phyloP scores from a whole-genome alignment of 352 stramenopile species.

The Phytophthora lateralis region DNA sequence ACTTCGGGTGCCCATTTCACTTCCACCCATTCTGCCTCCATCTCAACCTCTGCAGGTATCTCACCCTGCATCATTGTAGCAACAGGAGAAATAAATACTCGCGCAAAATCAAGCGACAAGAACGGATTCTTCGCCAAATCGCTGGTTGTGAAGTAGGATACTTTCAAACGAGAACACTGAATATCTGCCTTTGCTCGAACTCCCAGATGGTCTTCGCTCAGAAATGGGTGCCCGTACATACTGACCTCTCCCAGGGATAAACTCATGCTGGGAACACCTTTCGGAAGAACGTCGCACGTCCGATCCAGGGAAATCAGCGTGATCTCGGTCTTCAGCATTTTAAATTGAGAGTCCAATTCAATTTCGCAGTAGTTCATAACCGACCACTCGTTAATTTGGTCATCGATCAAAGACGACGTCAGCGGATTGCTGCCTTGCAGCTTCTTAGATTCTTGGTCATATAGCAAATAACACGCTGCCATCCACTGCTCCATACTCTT shows the following conservation, averaged over 20 bases:
- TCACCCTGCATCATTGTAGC: constrained; percentile 44
- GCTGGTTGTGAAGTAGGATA: constrained; percentile 38
- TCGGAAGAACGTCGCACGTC: constrained; percentile 49
- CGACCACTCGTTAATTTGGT: background rate
- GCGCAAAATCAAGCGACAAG: constrained; percentile 67
- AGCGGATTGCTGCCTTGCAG: background rate
- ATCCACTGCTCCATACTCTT: constrained; percentile 35
- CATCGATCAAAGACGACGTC: background rate
- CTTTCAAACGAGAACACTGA: constrained; percentile 61
- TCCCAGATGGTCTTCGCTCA: constrained; percentile 50
- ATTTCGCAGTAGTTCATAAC: constrained; percentile 30
- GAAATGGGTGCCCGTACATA: constrained; percentile 60
- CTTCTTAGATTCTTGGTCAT: constrained; percentile 5
- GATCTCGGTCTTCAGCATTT: constrained; percentile 54
- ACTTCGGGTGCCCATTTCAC: constrained; percentile 67
- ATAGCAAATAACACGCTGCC: constrained; percentile 17
- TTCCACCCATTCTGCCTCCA: constrained; percentile 83
- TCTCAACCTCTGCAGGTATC: constrained; percentile 57
- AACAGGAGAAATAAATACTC: constrained; percentile 63
- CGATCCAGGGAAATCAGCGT: constrained; percentile 37
- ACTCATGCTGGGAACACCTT: constrained; percentile 51
- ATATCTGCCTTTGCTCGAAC: constrained; percentile 71
- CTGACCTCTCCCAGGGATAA: constrained; percentile 63
- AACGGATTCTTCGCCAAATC: constrained; percentile 41
- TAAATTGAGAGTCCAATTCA: constrained; percentile 67